phyloP scores from a whole-genome alignment of 345 rosid species.

The Noccaea caerulescens region DNA sequence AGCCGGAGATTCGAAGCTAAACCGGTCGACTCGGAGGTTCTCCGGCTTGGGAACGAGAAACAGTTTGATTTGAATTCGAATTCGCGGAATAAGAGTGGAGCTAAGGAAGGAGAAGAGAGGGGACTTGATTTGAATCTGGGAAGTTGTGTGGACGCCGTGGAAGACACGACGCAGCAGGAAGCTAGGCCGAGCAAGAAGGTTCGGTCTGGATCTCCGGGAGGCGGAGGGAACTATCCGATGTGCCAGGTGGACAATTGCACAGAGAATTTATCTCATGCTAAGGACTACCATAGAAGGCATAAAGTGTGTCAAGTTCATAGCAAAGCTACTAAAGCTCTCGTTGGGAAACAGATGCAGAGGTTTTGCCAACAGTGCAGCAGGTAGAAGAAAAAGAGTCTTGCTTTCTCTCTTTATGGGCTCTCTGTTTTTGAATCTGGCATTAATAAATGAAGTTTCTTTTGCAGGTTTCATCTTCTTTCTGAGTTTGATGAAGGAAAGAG shows the following conservation, averaged over 20 bases:
- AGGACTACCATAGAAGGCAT: conserved; percentile 92
- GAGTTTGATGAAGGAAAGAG: conserved; percentile 91
- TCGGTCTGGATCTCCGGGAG: conserved; percentile 77
- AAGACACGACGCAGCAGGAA: conserved; percentile 50
- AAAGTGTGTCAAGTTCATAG: conserved; percentile 89
- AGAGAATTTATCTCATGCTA: conserved; percentile 76
- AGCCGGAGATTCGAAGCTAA: conserved; percentile 65
- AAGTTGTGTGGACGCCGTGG: conserved; percentile 53
- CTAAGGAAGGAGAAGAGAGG: conserved; percentile 50
- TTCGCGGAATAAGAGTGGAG: conserved; percentile 32
- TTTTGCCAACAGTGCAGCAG: conserved; percentile 99
- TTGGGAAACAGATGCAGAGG: conserved; percentile 93
- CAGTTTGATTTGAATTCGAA: conserved; percentile 35
- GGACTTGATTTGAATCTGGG: conserved; percentile 76
- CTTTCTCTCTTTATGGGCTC: too few relatives aligned
- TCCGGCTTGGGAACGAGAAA: conserved; percentile 43
- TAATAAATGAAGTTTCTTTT: conserved; percentile 12
- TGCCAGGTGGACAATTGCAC: conserved; percentile 89
- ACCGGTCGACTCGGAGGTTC: conserved; percentile 52
- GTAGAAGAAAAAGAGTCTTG: conserved; percentile 37
- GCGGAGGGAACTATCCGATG: conserved; percentile 56
- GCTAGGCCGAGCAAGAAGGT: conserved; percentile 72
- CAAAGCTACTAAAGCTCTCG: conserved; percentile 75
- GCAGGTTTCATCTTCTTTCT: conserved; percentile 77
- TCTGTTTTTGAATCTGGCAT: background rate